Base-by-base conservation (phyloP, 2,329 filamentous ascomycete species). In the Sarocladium brachiariae region DNA sequence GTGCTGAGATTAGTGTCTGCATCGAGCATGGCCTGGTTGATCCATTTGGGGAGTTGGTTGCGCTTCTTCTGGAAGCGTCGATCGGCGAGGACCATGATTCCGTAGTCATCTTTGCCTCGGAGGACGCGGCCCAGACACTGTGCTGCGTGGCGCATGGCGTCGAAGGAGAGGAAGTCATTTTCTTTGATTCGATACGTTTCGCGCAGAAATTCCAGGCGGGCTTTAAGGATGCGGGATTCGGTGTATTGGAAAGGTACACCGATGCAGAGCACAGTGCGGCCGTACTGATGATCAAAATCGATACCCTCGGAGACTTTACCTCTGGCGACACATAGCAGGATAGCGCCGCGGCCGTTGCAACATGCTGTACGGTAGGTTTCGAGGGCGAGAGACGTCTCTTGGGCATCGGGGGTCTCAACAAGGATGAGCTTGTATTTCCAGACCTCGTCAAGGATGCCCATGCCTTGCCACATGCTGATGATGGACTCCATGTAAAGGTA, bases 401-500 rank as follows among this genome's bases (percentile, higher is more conserved):
- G 93, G 1, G 90, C 89, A 65, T 99, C 93, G 1, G 93, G 93
- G 0, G 95, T 99, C 73, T 99, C 93, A 53, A 99, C 93, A 7
- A 99, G 78, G 57, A 99, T 96, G 57, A 99, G 79, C 67, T 99
- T 99, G 74, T 96, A 96, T 68, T 96, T 96, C 93, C 93, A 99
- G 27, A 99, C 90, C 64, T 93, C 87, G 68, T 99, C 93, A 31
- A 99, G 75, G 55, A 97, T 96, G 23, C 90, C 90, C 91, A 97
- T 97, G 51, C 89, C 90, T 67, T 99, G 93, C 93, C 93, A 99
- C 83, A 96, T 96, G 65, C 87, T 92, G 65, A 99, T 96, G 65
- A 97, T 97, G 49, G 87, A 93, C 65, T 99, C 93, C 93, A 99
- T 97, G 71, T 99, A 99, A 1, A 99, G 78, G 61, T 99, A 99